Evolutionary conservation across 164 flowering plant genomes (phyloP).

Genomic region (Brasenia schreberi): DNA sequence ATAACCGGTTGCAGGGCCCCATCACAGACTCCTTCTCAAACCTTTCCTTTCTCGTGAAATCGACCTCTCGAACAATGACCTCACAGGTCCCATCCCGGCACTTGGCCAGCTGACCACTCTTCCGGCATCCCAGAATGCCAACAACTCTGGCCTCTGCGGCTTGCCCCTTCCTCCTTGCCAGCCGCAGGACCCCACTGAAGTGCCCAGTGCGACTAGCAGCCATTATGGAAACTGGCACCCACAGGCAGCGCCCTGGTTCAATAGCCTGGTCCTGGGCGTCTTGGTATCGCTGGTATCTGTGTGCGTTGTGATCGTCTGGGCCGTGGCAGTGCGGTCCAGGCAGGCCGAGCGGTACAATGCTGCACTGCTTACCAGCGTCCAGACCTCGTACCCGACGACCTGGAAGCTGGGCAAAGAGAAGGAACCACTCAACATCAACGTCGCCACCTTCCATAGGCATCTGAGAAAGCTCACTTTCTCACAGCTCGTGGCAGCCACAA

Average conservation of each 20-base stretch:
- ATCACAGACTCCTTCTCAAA: constrained; percentile 81
- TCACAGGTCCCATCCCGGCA: constrained; percentile 70
- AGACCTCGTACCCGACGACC: constrained; percentile 62
- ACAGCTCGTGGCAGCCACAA: constrained; percentile 58
- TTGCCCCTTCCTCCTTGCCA: constrained; percentile 68
- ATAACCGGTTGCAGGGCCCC: constrained; percentile 66
- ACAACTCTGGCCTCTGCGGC: constrained; percentile 93
- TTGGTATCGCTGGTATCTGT: constrained; percentile 50
- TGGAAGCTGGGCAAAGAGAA: constrained; percentile 85
- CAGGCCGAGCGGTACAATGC: constrained; percentile 32
- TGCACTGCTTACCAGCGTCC: constrained; percentile 57
- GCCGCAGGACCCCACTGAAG: constrained; percentile 9
- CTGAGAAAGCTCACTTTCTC: constrained; percentile 54
- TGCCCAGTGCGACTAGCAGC: constrained; percentile 1
- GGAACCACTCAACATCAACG: constrained; percentile 73
- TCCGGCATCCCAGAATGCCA: constrained; percentile 62
- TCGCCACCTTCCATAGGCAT: constrained; percentile 61
- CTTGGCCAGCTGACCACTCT: constrained; percentile 83
- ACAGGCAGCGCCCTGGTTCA: constrained; percentile 48
- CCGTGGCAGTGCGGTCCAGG: constrained; percentile 54
- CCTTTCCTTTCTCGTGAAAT: constrained; percentile 75
- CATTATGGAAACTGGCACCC: constrained; percentile 6
- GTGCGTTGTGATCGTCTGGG: constrained; percentile 66
- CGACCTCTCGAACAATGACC: constrained; percentile 65
- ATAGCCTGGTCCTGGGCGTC: constrained; percentile 59